Percentiles rank a stretch among this genome's conserved stretches.
Evolutionary conservation across 257 asterid species (phyloP).

Genomic region (Rauvolfia tetraphylla): DNA sequence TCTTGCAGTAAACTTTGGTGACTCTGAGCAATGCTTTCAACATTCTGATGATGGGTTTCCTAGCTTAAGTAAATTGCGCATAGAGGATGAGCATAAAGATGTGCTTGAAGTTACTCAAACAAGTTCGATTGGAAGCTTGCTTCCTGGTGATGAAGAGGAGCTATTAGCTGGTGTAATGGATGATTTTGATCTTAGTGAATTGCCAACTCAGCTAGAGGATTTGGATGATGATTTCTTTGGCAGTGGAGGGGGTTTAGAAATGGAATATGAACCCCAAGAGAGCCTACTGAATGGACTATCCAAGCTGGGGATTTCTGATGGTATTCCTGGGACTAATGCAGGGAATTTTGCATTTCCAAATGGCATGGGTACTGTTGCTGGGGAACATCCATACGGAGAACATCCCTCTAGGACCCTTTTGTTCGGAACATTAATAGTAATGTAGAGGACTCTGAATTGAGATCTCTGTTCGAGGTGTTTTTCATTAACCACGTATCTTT

Average conservation of each 20-base stretch:
- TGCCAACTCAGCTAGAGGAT: conserved; percentile 89
- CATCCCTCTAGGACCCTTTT: conserved; percentile 95
- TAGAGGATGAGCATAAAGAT: conserved; percentile 47
- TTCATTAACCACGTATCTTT: conserved; percentile 2
- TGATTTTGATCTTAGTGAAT: conserved; percentile 78
- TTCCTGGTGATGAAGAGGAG: conserved; percentile 93
- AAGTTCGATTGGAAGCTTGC: conserved; percentile 43
- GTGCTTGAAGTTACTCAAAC: conserved; percentile 50
- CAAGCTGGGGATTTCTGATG: conserved; percentile 46
- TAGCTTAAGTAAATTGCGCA: conserved; percentile 33
- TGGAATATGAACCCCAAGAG: conserved; percentile 59
- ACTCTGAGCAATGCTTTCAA: conserved; percentile 34
- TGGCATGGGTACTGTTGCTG: conserved; percentile 57
- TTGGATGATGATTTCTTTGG: conserved; percentile 93
- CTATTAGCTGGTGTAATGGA: conserved; percentile 85
- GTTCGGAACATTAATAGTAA: conserved; percentile 95
- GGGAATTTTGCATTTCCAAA: conserved; percentile 48
- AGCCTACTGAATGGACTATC: conserved; percentile 46
- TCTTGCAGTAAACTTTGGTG: conserved; percentile 59
- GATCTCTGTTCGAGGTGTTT: conserved; percentile 79
- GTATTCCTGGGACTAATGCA: conserved; percentile 39
- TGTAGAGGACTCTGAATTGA: conserved; percentile 91
- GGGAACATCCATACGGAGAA: conserved; percentile 97
- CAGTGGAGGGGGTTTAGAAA: conserved; percentile 94
- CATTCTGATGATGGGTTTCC: conserved; percentile 54